Evolutionary conservation across 805 yeast genomes (phyloP), one percentile per base, ranked within the genome.

Genomic region (Candida railenensis): DNA sequence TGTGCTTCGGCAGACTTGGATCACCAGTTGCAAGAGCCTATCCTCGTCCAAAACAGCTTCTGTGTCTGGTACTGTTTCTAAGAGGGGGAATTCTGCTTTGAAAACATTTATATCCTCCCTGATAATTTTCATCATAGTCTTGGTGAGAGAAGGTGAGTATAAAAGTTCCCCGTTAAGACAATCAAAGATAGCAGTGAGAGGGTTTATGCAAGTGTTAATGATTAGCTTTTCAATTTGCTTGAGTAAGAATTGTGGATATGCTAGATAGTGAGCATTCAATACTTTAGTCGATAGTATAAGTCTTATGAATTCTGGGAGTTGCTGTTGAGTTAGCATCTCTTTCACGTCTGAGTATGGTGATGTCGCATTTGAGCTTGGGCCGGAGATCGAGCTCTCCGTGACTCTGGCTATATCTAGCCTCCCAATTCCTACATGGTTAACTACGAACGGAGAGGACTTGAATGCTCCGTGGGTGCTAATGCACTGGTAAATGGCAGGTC

Each of bases 391-490:
- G n/a, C n/a, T n/a, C n/a, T 25, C 30, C 9, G 9, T 16, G 21
- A 40, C 34, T 45, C 70, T 67, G 1, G 91, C 78, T 22, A 89
- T 59, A 50, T 77, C 73, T 46, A 90, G 63, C 37, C 75, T 76
- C 0, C 92, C 96, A 32, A 62, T 59, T 0, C 94, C 95, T n/a
- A 87, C 91, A 65, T 86, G 95, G 37, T 67, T 66, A 12, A 68
- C 58, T 3, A 53, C 53, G 25, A 50, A 57, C 1, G 66, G 62
- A 1, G 57, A 47, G 4, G 65, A 49, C 53, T 81, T 79, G 64
- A 77, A 85, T 0, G 85, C 88, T 11, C 97, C 98, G 62, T 92
- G 97, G 3, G 87, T 80, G 38, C 86, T 85, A 20, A 91, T 82
- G 45, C 91, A 97, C 57, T 82, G 87, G 56, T 74, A 80, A 4